Base-by-base conservation (phyloP, 768 basidiomycete species). In the Albatrellus ellisii region DNA sequence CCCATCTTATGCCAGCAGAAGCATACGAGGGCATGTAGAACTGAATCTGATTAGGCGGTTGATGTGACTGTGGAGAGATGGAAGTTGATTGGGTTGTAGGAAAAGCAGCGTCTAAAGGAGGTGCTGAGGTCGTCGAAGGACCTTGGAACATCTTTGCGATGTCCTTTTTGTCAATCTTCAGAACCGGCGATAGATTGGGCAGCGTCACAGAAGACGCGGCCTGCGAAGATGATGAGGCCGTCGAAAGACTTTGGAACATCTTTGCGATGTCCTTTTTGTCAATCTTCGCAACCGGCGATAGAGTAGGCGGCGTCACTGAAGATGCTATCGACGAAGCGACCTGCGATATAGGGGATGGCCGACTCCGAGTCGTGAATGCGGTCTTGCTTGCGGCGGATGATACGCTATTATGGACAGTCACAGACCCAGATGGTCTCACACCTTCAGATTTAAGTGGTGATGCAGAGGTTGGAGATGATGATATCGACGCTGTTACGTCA, bases 381-480 rank as follows among this genome's bases (percentile, higher is more conserved):
- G 48, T 41, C 41, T 50, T 47, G 37, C 39, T 39, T 11, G 46
- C 39, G 10, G 37, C 17, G 21, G 42, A 45, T n/a, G 48, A 48
- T 17, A 66, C 68, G 42, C 65, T 65, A 58, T 65, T 62, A 38
- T 70, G 66, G 32, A 64, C 64, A 42, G 61, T 53, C 51, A 90
- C 74, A 20, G 81, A 70, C 54, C 88, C 87, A 62, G 90, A 91
- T 34, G 82, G 73, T 61, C 79, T 87, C 52, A 89, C 79, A 53
- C 62, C 71, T 54, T 80, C 79, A 48, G 75, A 67, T 66, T 77
- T 81, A 55, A 76, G 66, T 51, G 62, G 69, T 44, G 66, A 73
- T 49, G 65, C 65, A 29, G 77, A 70, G 42, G 84, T 81, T 27
- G 88, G 86, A 7, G 86, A 87, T 36, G 85, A 82, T 27, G 87